Base-by-base conservation (phyloP, 805 yeast genomes). In the Ogataea trehaloabstinens region DNA sequence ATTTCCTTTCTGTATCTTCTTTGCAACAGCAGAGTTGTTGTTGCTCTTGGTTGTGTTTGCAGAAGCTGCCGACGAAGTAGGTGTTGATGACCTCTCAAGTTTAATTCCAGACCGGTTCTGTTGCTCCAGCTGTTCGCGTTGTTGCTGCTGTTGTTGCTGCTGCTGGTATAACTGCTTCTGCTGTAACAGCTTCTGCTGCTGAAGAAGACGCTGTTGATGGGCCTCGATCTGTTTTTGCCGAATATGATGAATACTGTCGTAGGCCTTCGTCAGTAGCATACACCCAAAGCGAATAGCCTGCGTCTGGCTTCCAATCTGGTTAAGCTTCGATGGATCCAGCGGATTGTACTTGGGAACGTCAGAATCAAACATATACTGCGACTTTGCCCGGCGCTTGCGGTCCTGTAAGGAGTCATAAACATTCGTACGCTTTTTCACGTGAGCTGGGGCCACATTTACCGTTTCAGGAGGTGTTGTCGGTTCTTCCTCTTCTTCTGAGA, bases 221-320 rank as follows among this genome's bases (percentile, higher is more conserved):
- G 63, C 57, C 40, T 57, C 67, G 63, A 81, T 61, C 77, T 89
- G 64, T 25, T 63, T 82, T 80, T 49, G 93, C 73, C 62, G 80
- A 80, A 53, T 78, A 73, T 39, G 85, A 79, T 16, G 90, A 83
- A 56, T 89, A 88, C 51, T 87, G 38, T 89, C 96, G 56, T 85
- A 85, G 0, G 96, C 82, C 60, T 90, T 91, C 4, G 93, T 78
- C 29, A 89, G 69, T 22, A 91, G 64, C 96, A 89, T 89, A 5
- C 95, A 78, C 6, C 96, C 96, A 63, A 90, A 90, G 43, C 97
- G 70, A 21, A 91, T 85, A 1, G 85, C 81, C 62, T 90, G 97
- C 1, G 96, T 89, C 36, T 82, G 91, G 38, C 82, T 82, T 11
- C 88, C 77, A 29, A 90, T 87, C 46, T 84, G 83, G 56, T 90